These are phyloP conservation scores for Ceratocystis cubensis DNA, from an alignment of 2,329 filamentous ascomycete species.

Conservation along the genomic window DNA sequence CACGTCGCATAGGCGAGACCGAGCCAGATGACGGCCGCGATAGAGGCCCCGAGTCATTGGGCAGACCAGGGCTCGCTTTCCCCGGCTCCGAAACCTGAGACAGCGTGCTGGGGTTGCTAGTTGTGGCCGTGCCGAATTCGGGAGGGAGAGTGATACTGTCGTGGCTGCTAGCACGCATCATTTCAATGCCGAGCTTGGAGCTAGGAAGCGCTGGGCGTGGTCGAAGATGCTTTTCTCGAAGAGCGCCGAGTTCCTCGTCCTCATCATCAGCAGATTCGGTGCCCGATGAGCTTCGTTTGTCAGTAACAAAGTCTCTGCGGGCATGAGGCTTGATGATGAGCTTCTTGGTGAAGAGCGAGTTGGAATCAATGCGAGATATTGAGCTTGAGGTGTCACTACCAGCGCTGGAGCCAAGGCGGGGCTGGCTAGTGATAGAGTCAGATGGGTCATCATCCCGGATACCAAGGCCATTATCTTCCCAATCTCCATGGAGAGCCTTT, in stretches of 20 bases:
- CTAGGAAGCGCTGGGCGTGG: constrained; percentile 52
- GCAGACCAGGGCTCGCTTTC: background rate
- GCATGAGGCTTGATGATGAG: constrained; percentile 10
- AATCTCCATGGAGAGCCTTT: constrained; percentile 50
- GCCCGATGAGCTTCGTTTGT: constrained; percentile 43
- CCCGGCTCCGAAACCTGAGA: background rate
- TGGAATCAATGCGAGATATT: constrained; percentile 9
- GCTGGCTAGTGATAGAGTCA: constrained; percentile 27
- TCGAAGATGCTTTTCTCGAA: constrained; percentile 36
- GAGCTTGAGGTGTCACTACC: constrained; percentile 15
- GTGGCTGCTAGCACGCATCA: constrained; percentile 94
- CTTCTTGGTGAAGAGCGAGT: constrained; percentile 13
- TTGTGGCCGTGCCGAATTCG: constrained; percentile 30
- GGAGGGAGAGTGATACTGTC: constrained; percentile 55
- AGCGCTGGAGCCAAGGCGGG: constrained; percentile 7
- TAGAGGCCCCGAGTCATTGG: background rate
- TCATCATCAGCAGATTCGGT: constrained; percentile 87
- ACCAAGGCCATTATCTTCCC: constrained; percentile 60
- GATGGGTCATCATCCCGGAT: constrained; percentile 38
- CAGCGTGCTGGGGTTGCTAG: background rate
- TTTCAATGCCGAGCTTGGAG: constrained; percentile 87
- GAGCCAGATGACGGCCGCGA: constrained; percentile 14
- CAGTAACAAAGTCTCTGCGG: constrained; percentile 32
- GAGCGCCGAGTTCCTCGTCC: constrained; percentile 69
- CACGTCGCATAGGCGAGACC: constrained; percentile 1